These are phyloP conservation scores for Chlorophyllum brunneum DNA, from an alignment of 768 basidiomycete genomes.

Conservation along the genomic window DNA sequence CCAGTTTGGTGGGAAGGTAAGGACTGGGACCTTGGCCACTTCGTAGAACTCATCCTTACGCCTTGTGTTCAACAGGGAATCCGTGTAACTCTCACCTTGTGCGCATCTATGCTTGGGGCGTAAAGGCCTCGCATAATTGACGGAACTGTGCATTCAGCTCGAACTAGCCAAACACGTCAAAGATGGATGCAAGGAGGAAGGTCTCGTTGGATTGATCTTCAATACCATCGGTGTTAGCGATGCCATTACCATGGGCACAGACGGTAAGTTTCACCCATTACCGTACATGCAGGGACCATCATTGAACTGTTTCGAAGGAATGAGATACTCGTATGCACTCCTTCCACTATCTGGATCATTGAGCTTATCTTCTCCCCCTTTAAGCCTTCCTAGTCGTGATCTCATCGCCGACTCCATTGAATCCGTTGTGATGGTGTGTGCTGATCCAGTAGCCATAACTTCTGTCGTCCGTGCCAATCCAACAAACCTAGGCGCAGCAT, in stretches of 20 bases:
- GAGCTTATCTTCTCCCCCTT: background rate
- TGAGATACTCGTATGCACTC: conserved; percentile 78
- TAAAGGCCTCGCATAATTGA: background rate
- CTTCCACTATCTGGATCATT: background rate
- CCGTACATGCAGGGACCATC: background rate
- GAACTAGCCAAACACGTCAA: conserved; percentile 79
- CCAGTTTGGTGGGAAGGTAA: conserved; percentile 93
- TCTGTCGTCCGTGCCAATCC: background rate
- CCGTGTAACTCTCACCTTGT: conserved; percentile 85
- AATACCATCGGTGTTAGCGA: conserved; percentile 85
- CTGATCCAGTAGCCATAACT: conserved; percentile 54
- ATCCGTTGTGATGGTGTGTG: conserved; percentile 29
- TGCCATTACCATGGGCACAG: conserved; percentile 87
- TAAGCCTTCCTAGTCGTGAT: conserved; percentile 79
- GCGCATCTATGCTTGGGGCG: conserved; percentile 19
- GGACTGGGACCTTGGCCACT: conserved; percentile 5
- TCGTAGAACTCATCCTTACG: background rate
- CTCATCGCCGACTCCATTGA: conserved; percentile 89
- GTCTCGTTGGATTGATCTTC: conserved; percentile 77
- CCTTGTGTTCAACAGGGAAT: conserved; percentile 49
- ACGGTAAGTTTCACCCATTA: conserved; percentile 42
- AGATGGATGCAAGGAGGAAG: conserved; percentile 77
- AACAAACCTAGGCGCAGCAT: conserved; percentile 62
- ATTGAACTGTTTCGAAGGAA: conserved; percentile 43
- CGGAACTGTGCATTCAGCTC: conserved; percentile 43